Percentiles rank a stretch among this genome's conserved stretches.
phyloP scores from a whole-genome alignment of 805 yeast species.

The Allodekkera sacchari region DNA sequence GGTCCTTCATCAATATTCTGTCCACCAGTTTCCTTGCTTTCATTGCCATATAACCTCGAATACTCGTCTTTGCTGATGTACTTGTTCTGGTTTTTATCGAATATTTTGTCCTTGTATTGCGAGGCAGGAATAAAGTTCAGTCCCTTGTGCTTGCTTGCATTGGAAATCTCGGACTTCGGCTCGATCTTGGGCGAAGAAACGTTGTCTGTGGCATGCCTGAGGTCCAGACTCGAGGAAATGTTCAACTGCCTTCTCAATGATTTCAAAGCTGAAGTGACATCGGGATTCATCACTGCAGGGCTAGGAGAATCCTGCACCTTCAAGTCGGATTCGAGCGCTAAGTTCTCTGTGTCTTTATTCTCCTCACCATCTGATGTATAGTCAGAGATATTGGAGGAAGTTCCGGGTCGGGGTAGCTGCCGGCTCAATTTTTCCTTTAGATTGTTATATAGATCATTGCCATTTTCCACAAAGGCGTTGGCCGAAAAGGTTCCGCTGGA shows the following conservation, averaged over 20 bases:
- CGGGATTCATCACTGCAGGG: constrained; percentile 4
- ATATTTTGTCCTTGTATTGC: constrained; percentile 23
- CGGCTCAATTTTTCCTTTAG: constrained; percentile 13
- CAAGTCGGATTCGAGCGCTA: neutral
- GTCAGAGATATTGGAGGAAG: constrained; percentile 12
- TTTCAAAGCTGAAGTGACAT: constrained; percentile 15
- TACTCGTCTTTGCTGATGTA: constrained; percentile 18
- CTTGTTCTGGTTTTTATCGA: constrained; percentile 18
- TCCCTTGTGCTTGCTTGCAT: constrained; percentile 12
- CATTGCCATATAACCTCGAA: constrained; percentile 1
- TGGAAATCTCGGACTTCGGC: too few relatives aligned
- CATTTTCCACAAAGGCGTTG: constrained; percentile 15
- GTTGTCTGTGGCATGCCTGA: neutral
- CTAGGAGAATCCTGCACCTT: neutral
- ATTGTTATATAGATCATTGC: constrained; percentile 19
- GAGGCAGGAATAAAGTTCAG: constrained; percentile 25
- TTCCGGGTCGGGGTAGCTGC: constrained; percentile 5
- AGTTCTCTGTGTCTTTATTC: neutral
- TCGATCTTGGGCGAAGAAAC: constrained; percentile 15
- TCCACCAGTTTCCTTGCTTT: neutral
- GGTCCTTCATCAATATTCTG: constrained; percentile 12
- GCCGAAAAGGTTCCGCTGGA: constrained; percentile 13
- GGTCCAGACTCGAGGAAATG: neutral
- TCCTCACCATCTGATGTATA: constrained; percentile 18
- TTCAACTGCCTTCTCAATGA: constrained; percentile 11